A percentile compares a stretch with the other conserved stretches of the same genome.
These are phyloP conservation scores for Fistulinella cinereoalba DNA, from an alignment of 1,284 basidiomycete species.

Conservation along the genomic window DNA sequence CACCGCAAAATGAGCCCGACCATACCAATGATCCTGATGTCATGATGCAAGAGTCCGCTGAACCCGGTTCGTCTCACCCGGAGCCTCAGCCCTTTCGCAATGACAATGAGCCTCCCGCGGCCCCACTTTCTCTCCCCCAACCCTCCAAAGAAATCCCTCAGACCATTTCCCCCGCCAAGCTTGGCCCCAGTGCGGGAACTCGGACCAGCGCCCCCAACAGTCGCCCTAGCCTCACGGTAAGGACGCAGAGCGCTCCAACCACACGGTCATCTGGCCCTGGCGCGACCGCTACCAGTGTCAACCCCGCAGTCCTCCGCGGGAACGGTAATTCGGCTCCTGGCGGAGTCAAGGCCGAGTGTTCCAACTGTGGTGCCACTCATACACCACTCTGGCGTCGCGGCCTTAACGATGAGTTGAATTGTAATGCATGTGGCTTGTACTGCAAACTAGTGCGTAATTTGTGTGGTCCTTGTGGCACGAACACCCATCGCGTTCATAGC, in stretches of 20 bases:
- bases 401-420: slow-evolving; percentile 79
- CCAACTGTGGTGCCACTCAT: slow-evolving; percentile 80
- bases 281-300: slow-evolving; percentile 57
- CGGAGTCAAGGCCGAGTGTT: slow-evolving; percentile 80
- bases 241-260: slow-evolving; percentile 40
- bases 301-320: slow-evolving; percentile 37
- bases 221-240: slow-evolving; percentile 57
- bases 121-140: slow-evolving; percentile 36
- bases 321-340: slow-evolving; percentile 51
- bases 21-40: slow-evolving; percentile 21
- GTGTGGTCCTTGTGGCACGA: not conserved
- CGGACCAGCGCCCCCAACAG: slow-evolving; percentile 43
- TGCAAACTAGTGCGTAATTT: slow-evolving; percentile 62
- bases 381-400: slow-evolving; percentile 80
- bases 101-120: slow-evolving; percentile 5
- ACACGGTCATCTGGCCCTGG: slow-evolving; percentile 56
- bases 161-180: slow-evolving; percentile 51
- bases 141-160: slow-evolving; percentile 40
- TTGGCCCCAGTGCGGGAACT: slow-evolving; percentile 48
- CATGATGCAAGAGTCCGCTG: slow-evolving; percentile 25
- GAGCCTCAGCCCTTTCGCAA: slow-evolving; percentile 7
- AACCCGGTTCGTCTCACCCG: slow-evolving; percentile 1
- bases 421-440: slow-evolving; percentile 79
- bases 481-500: slow-evolving; percentile 38
- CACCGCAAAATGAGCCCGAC: slow-evolving; percentile 10